Evolutionary conservation across 139 green algal genomes (phyloP).

Genomic region (Chlorella vulgaris): DNA sequence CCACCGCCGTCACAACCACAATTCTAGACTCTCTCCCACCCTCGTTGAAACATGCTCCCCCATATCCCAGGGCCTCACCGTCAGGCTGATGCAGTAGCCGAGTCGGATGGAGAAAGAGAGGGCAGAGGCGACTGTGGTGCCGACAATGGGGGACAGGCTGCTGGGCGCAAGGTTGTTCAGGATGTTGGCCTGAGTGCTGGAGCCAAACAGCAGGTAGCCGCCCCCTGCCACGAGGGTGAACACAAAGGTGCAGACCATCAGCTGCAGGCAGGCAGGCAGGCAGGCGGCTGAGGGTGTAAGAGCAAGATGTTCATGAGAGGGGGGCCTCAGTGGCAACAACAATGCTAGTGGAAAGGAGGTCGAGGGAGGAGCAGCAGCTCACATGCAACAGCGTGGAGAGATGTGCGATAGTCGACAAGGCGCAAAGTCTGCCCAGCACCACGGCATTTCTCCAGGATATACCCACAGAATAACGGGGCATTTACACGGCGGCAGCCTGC

Average conservation of each 20-base stretch:
- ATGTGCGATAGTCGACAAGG: too few species aligned
- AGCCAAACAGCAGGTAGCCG: conserved; percentile 40
- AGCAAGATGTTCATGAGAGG: neutral
- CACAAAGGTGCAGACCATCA: conserved; percentile 37
- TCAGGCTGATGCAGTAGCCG: conserved; percentile 47
- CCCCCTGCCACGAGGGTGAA: conserved; percentile 41
- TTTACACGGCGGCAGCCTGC: too few species aligned
- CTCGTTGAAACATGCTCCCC: neutral
- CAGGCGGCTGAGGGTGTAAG: neutral
- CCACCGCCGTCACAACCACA: too few species aligned
- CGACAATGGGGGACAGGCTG: conserved; percentile 23
- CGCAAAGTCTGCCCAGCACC: too few species aligned
- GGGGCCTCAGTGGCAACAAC: neutral
- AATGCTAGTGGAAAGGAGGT: too few species aligned
- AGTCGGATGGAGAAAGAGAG: conserved; percentile 37
- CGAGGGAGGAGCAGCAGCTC: neutral
- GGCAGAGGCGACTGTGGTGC: neutral
- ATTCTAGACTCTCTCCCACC: too few species aligned
- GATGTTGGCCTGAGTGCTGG: conserved; percentile 38
- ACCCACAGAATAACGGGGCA: too few species aligned
- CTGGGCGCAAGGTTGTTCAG: conserved; percentile 43
- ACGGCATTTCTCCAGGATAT: too few species aligned
- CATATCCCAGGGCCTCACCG: neutral
- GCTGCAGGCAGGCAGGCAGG: neutral
- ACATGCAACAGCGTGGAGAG: too few species aligned